Conservation (phyloP, 331 rosid species). For the Quercus tomentella region DNA sequence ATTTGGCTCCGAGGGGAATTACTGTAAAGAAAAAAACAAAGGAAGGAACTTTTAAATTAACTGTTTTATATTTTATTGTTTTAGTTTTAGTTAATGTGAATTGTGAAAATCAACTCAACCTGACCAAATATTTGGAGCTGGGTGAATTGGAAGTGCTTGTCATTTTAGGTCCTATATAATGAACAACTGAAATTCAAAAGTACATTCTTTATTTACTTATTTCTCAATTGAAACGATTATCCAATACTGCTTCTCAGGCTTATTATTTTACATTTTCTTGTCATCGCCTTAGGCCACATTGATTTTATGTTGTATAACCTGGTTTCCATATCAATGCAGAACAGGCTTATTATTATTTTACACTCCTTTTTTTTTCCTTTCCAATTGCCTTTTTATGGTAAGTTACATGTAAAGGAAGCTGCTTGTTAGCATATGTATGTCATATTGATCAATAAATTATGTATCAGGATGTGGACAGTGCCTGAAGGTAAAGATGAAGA, state of each 20-base stretch:
- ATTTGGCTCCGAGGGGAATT: background rate
- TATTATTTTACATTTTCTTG: background rate
- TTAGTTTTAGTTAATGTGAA: conserved; percentile 1
- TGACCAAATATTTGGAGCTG: background rate
- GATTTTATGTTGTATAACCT: background rate
- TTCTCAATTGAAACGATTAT: background rate
- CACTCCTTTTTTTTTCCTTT: background rate
- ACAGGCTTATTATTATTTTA: background rate
- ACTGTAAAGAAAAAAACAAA: background rate
- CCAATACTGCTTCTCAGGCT: background rate
- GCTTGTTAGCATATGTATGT: background rate
- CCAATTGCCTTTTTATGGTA: background rate
- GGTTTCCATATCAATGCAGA: background rate
- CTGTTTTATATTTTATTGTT: background rate
- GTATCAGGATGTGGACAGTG: conserved; percentile 67
- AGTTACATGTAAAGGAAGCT: conserved; percentile 12
- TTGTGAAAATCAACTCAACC: background rate
- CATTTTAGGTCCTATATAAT: background rate
- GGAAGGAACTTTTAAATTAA: background rate
- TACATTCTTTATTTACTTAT: background rate
- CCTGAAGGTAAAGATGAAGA: conserved; percentile 47
- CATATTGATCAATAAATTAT: conserved; percentile 22
- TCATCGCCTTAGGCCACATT: background rate
- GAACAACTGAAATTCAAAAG: background rate
- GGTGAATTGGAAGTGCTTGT: background rate